Evolutionary conservation across 306 rosid species (phyloP), one percentile per base, ranked within the genome.

Genomic region (Cucumis cinereus): DNA sequence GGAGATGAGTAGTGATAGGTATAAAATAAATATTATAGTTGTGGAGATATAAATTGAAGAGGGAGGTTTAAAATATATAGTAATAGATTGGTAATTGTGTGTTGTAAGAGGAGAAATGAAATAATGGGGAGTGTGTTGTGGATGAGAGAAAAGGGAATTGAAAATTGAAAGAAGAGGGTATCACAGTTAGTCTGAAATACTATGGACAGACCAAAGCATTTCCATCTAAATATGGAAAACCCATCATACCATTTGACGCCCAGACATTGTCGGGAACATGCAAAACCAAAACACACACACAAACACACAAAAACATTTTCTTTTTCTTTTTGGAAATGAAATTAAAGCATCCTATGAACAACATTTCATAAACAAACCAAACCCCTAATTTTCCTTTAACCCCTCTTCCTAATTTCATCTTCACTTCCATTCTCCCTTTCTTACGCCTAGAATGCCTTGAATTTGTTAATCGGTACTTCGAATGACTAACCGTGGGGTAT

Each of bases 221-320:
- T 81, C 74, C 72, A 85, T 86, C 91, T 85, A 74, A 76, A 81
- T 82, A 82, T 77, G 87, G 94, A 86, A 88, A 84, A 10, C 76
- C 84, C 92, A 92, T 90, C 88, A 93, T 90, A 71, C 69, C 83
- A 78, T 86, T 90, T 87, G 85, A 80, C 84, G 75, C 85, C 85
- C 87, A 82, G 82, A 85, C 88, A 74, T 49, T 93, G 93, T 90
- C 93, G 90, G 96, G 97, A 93, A 93, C 97, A 90, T 90, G 89
- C 96, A 88, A 88, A 68, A 47, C 56, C 74, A 38, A 93, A 89
- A 89, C 85, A 84, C 91, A 84, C 84, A 67, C 35, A 30, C 35
- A 30, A 30, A 30, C 35, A 30, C 35, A 30, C 35, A 30, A 30
- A 30, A 30, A 30, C 35, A 30, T 30, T 30, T 30, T 30, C 35